phyloP scores from a whole-genome alignment of 179 eudicot genomes.

The Actinidia chinensis region DNA sequence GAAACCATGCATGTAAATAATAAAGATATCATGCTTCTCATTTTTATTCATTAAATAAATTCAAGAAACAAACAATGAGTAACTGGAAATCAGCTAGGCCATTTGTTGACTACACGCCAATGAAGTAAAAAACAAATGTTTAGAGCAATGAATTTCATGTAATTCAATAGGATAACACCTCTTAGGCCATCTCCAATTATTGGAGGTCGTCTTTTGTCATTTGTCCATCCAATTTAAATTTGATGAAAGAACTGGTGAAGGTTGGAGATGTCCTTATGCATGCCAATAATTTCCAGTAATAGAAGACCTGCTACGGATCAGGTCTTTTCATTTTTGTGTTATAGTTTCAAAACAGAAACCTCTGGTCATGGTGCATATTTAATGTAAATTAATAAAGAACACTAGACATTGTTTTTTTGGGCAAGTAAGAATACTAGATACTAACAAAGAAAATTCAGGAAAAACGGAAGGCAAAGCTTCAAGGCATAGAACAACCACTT shows the following conservation, averaged over 20 bases:
- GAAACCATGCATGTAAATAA: too few species aligned
- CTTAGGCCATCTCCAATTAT: too few species aligned
- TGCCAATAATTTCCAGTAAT: background rate
- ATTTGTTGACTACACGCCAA: conserved; percentile 70
- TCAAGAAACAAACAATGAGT: conserved; percentile 5
- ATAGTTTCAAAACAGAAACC: background rate
- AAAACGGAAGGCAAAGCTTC: background rate
- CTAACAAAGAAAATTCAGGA: background rate
- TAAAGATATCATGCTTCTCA: background rate
- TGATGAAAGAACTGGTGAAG: background rate
- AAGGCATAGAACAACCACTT: background rate
- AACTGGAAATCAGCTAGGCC: conserved; percentile 87
- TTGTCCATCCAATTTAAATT: background rate
- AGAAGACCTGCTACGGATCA: background rate
- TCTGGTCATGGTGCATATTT: background rate
- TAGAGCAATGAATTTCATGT: conserved; percentile 1
- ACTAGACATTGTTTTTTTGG: too few species aligned
- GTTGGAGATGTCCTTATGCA: too few species aligned
- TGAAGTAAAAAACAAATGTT: conserved; percentile 56
- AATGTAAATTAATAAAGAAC: background rate
- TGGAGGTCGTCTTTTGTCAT: too few species aligned
- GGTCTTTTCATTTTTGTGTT: background rate
- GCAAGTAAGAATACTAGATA: too few species aligned
- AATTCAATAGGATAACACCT: background rate
- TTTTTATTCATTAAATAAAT: background rate